These are phyloP conservation scores for Pseudophaeomoniella oleicola DNA, from an alignment of 2,329 filamentous ascomycete species.

Conservation along the genomic window DNA sequence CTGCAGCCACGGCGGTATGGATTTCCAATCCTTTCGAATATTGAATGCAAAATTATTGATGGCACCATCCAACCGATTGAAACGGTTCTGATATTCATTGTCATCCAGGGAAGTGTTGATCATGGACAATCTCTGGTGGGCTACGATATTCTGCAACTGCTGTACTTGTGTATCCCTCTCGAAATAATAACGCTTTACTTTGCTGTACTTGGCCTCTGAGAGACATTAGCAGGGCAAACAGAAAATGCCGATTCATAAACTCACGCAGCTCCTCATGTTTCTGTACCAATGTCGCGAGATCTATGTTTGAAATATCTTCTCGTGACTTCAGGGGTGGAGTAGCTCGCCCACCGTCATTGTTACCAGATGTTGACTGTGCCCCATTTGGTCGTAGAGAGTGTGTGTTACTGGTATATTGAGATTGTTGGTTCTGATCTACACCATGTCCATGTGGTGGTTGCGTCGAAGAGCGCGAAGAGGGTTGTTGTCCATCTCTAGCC, in stretches of 20 bases:
- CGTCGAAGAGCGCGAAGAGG: not conserved
- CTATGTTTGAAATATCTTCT: conserved; percentile 10
- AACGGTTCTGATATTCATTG: conserved; percentile 79
- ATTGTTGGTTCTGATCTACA: not conserved
- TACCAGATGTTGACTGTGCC: not conserved
- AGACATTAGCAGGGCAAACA: conserved; percentile 3
- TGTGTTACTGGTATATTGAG: conserved; percentile 3
- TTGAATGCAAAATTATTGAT: conserved; percentile 93
- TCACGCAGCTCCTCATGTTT: conserved; percentile 32
- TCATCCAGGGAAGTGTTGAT: conserved; percentile 91
- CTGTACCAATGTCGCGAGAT: conserved; percentile 28
- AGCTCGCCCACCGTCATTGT: conserved; percentile 8
- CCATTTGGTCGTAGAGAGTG: conserved; percentile 1
- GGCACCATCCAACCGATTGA: conserved; percentile 80
- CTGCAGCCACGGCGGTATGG: conserved; percentile 66
- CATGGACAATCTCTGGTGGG: conserved; percentile 86
- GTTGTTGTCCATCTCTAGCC: conserved; percentile 4
- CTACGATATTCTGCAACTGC: conserved; percentile 90
- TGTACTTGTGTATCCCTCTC: conserved; percentile 83
- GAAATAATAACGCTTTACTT: conserved; percentile 95
- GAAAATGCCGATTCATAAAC: conserved; percentile 6
- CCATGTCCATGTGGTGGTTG: conserved; percentile 4
- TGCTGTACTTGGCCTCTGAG: conserved; percentile 86
- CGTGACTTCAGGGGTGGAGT: conserved; percentile 11
- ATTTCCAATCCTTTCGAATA: conserved; percentile 86